Conservation (phyloP, 306 rosid species). For the Citrullus colocynthis region DNA sequence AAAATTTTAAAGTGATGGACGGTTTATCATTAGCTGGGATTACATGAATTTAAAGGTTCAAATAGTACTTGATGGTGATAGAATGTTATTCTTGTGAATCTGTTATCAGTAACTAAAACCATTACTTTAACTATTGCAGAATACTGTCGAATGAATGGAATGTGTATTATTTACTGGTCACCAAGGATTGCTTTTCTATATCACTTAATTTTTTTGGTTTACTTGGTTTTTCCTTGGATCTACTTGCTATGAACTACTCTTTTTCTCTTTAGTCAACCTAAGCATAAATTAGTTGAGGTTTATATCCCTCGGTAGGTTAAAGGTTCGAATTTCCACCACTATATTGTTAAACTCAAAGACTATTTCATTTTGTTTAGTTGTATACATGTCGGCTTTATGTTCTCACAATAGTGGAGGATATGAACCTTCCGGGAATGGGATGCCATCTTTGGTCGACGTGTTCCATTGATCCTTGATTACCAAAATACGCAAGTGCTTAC, state of each 20-base stretch:
- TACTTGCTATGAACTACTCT: neutral
- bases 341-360: no score
- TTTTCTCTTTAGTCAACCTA: neutral
- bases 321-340: no score
- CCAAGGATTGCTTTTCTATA: neutral
- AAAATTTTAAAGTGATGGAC: conserved; percentile 46
- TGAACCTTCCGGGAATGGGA: neutral
- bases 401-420: neutral
- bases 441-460: neutral
- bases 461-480: neutral
- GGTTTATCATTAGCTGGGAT: conserved; percentile 49
- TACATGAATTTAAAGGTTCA: conserved; percentile 58
- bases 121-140: neutral
- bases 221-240: neutral
- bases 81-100: neutral
- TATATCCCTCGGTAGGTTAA: no score
- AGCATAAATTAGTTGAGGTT: no score
- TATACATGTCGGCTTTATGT: neutral
- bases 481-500: neutral
- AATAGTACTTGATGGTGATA: neutral
- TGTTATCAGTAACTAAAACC: neutral
- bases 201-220: neutral
- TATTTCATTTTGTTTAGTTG: no score
- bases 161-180: neutral
- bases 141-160: neutral